Percentiles rank a stretch among this genome's conserved stretches.
These are phyloP conservation scores for Coemansia aciculifera DNA, from an alignment of 192 early-diverging fungal genomes.

Conservation along the genomic window DNA sequence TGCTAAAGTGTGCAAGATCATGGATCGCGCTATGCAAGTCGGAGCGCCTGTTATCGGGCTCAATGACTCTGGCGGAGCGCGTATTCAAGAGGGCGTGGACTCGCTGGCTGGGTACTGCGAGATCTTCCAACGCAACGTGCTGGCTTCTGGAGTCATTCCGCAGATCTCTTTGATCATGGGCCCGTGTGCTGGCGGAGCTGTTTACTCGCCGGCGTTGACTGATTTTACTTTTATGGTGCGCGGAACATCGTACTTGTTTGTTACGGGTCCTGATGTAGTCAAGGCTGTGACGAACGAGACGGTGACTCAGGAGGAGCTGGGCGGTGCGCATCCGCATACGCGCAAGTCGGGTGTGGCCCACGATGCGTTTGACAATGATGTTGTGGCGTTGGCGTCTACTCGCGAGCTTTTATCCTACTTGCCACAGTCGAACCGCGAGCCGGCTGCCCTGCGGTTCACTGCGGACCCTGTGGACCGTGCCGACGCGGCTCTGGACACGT, in stretches of 20 bases:
- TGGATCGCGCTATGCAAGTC: slow-evolving; percentile 90
- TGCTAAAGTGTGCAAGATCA: slow-evolving; percentile 88
- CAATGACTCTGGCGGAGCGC: slow-evolving; percentile 96
- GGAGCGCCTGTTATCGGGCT: slow-evolving; percentile 95
- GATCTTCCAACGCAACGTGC: slow-evolving; percentile 93
- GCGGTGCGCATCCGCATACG: slow-evolving; percentile 89
- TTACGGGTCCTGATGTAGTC: slow-evolving; percentile 96
- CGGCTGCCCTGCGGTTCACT: slow-evolving; percentile 63
- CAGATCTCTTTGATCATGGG: slow-evolving; percentile 98
- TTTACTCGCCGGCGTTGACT: slow-evolving; percentile 95
- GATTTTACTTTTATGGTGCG: slow-evolving; percentile 98
- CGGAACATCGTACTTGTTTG: slow-evolving; percentile 93
- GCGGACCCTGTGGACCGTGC: slow-evolving; percentile 67
- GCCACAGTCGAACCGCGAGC: slow-evolving; percentile 79
- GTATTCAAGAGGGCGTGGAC: slow-evolving; percentile 98
- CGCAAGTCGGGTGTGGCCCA: slow-evolving; percentile 91
- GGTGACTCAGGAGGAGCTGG: slow-evolving; percentile 93
- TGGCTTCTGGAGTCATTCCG: slow-evolving; percentile 90
- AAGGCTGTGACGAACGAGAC: slow-evolving; percentile 93
- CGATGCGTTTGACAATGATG: slow-evolving; percentile 89
- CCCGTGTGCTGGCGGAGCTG: slow-evolving; percentile 95
- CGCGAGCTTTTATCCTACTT: slow-evolving; percentile 88
- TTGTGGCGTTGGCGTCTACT: slow-evolving; percentile 77
- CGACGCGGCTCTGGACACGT: slow-evolving; percentile 78
- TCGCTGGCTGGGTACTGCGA: slow-evolving; percentile 95